Base-by-base conservation (phyloP, 2,329 filamentous ascomycete species). In the Hyphodiscus sp. region DNA sequence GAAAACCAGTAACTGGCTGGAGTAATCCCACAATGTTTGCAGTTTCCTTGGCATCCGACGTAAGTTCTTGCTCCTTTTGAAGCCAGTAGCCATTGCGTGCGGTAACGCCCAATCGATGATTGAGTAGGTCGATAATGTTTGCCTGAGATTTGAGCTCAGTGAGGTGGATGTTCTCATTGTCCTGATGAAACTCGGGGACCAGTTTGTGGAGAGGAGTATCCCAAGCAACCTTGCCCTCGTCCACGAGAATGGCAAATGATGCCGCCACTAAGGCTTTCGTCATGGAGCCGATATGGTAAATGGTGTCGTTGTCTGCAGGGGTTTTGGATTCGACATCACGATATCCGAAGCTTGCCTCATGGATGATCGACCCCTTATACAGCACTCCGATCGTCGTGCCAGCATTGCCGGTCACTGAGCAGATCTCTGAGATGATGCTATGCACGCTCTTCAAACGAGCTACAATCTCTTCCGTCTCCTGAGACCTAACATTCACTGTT, bases 11-110 rank as follows among this genome's bases (percentile, higher is more conserved):
- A 15, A 47, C 5, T 16, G 41, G 33, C 5, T 11, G 18, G 4
- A 45, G 54, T n/a, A n/a, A n/a, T n/a, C n/a, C n/a, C n/a, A n/a
- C n/a, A 8, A 20, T 42, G 47, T 53, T 56, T 42, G 53, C 38
- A 26, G 47, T 2, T n/a, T 33, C 19, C 45, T 46, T 45, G 9
- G 19, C n/a, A n/a, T 55, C 29, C 11, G 52, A 43, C 26, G n/a
- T n/a, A n/a, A n/a, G n/a, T n/a, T n/a, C n/a, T n/a, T n/a, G n/a
- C n/a, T n/a, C n/a, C n/a, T n/a, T n/a, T n/a, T 47, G 47, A 7
- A 54, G 13, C 29, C 41, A 48, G n/a, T n/a, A n/a, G n/a, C n/a
- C n/a, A n/a, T n/a, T n/a, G n/a, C n/a, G n/a, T n/a, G n/a, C n/a
- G n/a, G n/a, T n/a, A n/a, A n/a, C n/a, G n/a, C n/a, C n/a, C n/a